Evolutionary conservation across 306 rosid genomes (phyloP).

Genomic region (Delonix regia): DNA sequence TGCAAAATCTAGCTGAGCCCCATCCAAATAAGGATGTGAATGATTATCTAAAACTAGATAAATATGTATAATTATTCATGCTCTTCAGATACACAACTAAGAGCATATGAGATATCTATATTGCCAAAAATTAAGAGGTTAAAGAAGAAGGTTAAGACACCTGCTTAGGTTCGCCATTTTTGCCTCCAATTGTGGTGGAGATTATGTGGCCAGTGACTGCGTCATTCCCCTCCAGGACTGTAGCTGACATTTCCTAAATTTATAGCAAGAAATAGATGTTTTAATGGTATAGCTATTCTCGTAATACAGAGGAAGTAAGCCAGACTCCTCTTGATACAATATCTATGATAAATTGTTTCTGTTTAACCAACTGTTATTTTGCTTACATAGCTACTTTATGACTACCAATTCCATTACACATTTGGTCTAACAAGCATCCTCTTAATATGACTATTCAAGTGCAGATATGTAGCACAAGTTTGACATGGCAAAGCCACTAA

Average conservation of each 20-base stretch:
- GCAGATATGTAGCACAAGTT: constrained; percentile 4
- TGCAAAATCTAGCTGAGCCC: not conserved
- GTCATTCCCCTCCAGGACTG: constrained; percentile 77
- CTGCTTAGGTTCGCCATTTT: constrained; percentile 88
- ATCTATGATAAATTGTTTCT: constrained; percentile 12
- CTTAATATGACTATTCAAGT: constrained; percentile 20
- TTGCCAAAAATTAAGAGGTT: not conserved
- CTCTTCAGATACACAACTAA: constrained; percentile 12
- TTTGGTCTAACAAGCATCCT: not conserved
- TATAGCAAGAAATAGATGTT: constrained; percentile 17
- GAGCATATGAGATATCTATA: not conserved
- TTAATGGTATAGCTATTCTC: constrained; percentile 1
- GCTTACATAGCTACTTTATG: not conserved
- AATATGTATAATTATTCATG: not conserved
- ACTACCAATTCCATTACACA: not conserved
- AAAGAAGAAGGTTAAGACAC: constrained; percentile 40
- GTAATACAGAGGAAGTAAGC: constrained; percentile 2
- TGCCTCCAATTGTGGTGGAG: constrained; percentile 90
- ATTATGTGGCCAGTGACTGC: constrained; percentile 92
- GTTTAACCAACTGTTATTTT: constrained; percentile 8
- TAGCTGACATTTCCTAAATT: constrained; percentile 77
- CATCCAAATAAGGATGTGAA: constrained; percentile 15
- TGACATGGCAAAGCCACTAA: not conserved
- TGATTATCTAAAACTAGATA: not conserved
- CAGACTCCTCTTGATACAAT: constrained; percentile 22